phyloP scores from a whole-genome alignment of 768 basidiomycete genomes.

The Pisolithus tinctorius region DNA sequence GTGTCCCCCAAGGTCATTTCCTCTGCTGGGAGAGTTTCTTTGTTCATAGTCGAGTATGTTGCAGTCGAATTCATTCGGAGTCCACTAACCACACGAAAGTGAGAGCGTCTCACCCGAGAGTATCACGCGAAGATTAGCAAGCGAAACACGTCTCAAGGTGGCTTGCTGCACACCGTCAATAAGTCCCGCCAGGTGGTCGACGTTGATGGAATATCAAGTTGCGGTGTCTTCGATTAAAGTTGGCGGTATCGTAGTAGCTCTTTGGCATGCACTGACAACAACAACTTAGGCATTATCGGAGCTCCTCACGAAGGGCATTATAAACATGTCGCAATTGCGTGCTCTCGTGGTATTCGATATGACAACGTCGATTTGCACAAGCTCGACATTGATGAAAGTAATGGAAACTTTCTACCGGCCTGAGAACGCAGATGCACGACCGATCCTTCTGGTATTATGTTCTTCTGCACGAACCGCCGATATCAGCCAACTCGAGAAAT shows the following conservation, averaged over 20 bases:
- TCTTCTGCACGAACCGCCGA: conserved; percentile 20
- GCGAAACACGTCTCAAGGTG: background rate
- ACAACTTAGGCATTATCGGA: conserved; percentile 33
- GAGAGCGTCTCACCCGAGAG: background rate
- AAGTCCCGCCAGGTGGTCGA: background rate
- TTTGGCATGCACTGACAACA: conserved; percentile 1
- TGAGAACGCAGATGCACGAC: conserved; percentile 29
- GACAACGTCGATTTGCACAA: conserved; percentile 30
- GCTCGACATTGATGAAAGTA: conserved; percentile 36
- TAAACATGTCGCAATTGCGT: conserved; percentile 39
- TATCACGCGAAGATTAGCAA: background rate
- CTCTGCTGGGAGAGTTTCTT: conserved; percentile 7
- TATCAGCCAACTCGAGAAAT: conserved; percentile 33
- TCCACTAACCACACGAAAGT: background rate
- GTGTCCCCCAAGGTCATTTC: background rate
- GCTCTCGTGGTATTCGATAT: conserved; percentile 40
- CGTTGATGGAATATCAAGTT: conserved; percentile 22
- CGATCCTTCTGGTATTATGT: conserved; percentile 39
- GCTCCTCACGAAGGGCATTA: conserved; percentile 29
- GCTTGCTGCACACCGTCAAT: background rate
- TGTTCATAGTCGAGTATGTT: conserved; percentile 17
- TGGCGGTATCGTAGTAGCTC: conserved; percentile 13
- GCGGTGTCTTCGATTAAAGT: conserved; percentile 37
- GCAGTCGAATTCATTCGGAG: background rate
- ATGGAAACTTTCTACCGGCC: conserved; percentile 40